Base-by-base conservation (phyloP, 2,329 filamentous ascomycete species). In the Hypomyces perniciosus region DNA sequence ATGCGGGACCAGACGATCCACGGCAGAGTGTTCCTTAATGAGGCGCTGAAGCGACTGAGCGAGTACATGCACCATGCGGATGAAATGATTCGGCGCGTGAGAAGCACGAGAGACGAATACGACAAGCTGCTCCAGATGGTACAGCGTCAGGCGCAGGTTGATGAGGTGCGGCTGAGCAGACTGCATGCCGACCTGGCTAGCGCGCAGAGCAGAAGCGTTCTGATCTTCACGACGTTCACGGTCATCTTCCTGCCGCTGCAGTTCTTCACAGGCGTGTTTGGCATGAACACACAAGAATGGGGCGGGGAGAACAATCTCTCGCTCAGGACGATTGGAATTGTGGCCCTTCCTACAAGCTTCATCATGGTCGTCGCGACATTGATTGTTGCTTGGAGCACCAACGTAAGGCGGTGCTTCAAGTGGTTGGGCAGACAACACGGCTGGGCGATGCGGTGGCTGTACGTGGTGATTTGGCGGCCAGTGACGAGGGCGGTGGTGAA, bases 51-150 rank as follows among this genome's bases (percentile, higher is more conserved):
- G 28, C 71, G 75, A 35, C 63, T 85, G 2, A 72, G 72, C 2
- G 80, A 81, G 49, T 84, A 84, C 60, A 72, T 71, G 12, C 71
- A 72, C 20, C 74, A 78, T 51, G 70, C 78, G 1, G 65, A 66
- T 3, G 79, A 83, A 47, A 84, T 85, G 81, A 68, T 77, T 6
- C 69, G 74, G 34, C 71, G 80, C n/a, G 80, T 82, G 1, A 73
- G 77, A 9, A 68, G 70, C 4, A 82, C 81, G 2, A 72, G 81
- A 37, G 80, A 78, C 42, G 81, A 83, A 54, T 84, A 83, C 55
- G 80, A 84, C 57, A 83, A 83, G 55, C 72, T 85, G 5, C 76
- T 85, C 9, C 80, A 85, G 62, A 82, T 85, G 73, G 81, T 83
- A 38, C 81, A 85, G 60, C 79, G 82, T 12, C 81, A 85, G 58